phyloP scores from a whole-genome alignment of 2,329 filamentous ascomycete genomes.

The Aureobasidium sp. region DNA sequence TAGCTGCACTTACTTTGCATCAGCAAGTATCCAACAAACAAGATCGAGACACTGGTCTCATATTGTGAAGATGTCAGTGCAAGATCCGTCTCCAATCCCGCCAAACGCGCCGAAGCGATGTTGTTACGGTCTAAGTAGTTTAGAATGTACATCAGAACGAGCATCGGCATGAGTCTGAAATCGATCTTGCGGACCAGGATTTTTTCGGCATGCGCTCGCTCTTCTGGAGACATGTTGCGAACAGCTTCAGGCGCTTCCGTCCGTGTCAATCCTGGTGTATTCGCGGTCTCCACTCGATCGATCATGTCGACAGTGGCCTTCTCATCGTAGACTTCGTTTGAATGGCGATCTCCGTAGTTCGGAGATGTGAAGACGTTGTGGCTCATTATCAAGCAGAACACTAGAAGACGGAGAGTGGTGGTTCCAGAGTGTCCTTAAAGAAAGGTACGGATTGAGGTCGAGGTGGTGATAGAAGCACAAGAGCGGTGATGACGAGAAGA shows the following conservation, averaged over 20 bases:
- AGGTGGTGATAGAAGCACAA: not conserved
- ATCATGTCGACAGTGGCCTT: conserved; percentile 10
- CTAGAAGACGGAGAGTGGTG: not conserved
- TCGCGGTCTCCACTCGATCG: conserved; percentile 1
- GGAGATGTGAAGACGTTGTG: not conserved
- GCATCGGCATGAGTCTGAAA: conserved; percentile 56
- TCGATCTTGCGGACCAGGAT: conserved; percentile 65
- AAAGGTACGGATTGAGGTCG: not conserved
- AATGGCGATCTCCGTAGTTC: not conserved
- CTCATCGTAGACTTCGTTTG: not conserved
- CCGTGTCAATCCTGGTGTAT: not conserved
- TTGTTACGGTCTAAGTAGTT: conserved; percentile 58
- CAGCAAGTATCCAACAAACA: conserved; percentile 36
- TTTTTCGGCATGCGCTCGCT: conserved; percentile 36
- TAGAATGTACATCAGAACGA: conserved; percentile 70
- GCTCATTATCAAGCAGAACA: not conserved
- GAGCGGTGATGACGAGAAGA: not conserved
- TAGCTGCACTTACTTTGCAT: conserved; percentile 22
- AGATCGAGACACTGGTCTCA: conserved; percentile 38
- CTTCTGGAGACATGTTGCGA: conserved; percentile 14
- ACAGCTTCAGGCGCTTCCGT: conserved; percentile 13
- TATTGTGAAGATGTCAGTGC: conserved; percentile 38
- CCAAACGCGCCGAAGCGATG: conserved; percentile 59
- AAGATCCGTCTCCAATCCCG: conserved; percentile 42
- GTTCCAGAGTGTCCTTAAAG: not conserved